Percentiles rank a stretch among this genome's conserved stretches.
These are phyloP conservation scores for Amphirosellinia nigrospora DNA, from an alignment of 495 filamentous ascomycete species.

Conservation along the genomic window DNA sequence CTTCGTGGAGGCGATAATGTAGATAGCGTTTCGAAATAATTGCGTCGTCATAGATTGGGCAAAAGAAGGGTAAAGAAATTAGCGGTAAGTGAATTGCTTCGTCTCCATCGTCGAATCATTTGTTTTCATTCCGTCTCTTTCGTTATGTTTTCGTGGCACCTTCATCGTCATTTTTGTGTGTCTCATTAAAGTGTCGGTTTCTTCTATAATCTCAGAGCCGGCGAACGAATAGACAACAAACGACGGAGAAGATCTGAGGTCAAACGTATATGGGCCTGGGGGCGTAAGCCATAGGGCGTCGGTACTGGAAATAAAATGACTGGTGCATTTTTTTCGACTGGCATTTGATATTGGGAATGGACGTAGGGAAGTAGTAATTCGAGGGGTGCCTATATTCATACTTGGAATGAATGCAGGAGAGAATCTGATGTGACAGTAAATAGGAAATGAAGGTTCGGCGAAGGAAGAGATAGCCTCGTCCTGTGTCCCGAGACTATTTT, in stretches of 20 bases:
- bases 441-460: not conserved
- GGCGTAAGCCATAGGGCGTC: not conserved
- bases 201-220: no score
- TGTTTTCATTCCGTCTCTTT: not conserved
- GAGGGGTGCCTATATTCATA: not conserved
- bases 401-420: not conserved
- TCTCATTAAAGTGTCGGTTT: not conserved
- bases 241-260: not conserved
- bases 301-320: not conserved
- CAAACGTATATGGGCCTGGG: not conserved
- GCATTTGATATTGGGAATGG: not conserved
- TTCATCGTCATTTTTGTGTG: not conserved
- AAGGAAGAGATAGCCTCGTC: not conserved
- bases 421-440: not conserved
- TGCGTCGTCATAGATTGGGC: no score
- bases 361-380: not conserved
- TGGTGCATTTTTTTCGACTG: not conserved
- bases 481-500: not conserved
- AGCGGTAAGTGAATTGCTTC: not conserved
- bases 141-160: not conserved
- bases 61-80: not conserved
- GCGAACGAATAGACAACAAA: not conserved
- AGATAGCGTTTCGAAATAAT: no score
- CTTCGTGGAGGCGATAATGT: no score
- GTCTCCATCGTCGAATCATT: constrained; percentile 2